Evolutionary conservation across 140 eudicot genomes (phyloP), one percentile per base, ranked within the genome.

Genomic region (Cichorium intybus): DNA sequence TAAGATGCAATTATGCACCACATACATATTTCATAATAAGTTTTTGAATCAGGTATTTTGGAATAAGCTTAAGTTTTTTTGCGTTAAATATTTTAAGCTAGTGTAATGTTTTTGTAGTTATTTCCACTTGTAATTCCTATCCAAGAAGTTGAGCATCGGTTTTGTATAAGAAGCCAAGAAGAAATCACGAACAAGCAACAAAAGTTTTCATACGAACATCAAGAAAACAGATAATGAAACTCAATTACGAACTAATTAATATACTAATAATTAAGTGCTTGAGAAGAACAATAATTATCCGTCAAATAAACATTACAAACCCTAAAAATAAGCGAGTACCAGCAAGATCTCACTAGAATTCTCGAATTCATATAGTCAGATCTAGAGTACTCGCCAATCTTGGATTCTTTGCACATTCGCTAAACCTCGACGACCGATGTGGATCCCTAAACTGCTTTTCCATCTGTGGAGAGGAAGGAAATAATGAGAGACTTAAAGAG

Each of bases 271-370:
- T 7, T 26, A 15, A 48, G 70, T 67, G 27, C 75, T 59, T 57
- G 9, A 2, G 28, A 52, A 57, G 28, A 66, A 59, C 70, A 66
- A 57, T 58, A 67, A 59, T 50, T n/a, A 59, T 50, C 48, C 35
- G 29, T 74, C 34, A 41, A 50, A 62, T 28, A 21, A 54, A 68
- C 55, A 64, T 17, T 55, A 62, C 55, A 70, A 77, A 71, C 75
- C 74, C 78, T 77, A 77, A 77, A 39, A 21, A 37, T 66, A 66
- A 61, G 60, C 83, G 79, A 81, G 83, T 81, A 81, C 87, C 87
- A 80, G 50, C 83, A 78, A 78, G 57, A 82, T 82, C 87, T 82
- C 81, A 82, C 87, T 78, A 81, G 81, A 77, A 81, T 78, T 70
- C 70, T 56, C 24, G 69, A 74, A 82, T 82, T 82, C 84, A 82